phyloP scores from a whole-genome alignment of 148 eudicot species.

The Fallopia convolvulus region DNA sequence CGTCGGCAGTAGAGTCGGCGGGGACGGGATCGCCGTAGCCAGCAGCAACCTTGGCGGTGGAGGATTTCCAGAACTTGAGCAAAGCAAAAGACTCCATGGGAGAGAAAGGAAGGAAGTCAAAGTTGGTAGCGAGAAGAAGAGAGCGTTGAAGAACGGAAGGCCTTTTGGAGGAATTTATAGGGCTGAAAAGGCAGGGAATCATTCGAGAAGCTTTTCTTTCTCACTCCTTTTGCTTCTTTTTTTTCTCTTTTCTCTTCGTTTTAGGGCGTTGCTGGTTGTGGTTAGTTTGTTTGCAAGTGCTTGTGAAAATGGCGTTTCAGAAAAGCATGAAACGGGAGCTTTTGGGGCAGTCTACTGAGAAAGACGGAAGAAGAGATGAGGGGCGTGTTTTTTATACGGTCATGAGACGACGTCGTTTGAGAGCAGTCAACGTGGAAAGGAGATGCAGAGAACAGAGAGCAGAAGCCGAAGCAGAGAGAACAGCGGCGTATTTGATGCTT shows the following conservation, averaged over 20 bases:
- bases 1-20: conserved; percentile 15
- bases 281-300: conserved; percentile 9
- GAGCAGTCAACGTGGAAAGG: neutral
- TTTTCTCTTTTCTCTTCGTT: neutral
- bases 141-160: conserved; percentile 39
- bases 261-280: neutral
- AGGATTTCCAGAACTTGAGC: conserved; percentile 58
- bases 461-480: conserved; percentile 7
- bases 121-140: conserved; percentile 1
- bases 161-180: conserved; percentile 31
- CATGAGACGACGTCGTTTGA: conserved; percentile 2
- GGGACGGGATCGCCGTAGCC: neutral
- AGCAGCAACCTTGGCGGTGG: conserved; percentile 18
- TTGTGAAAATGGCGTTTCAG: conserved; percentile 10
- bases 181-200: conserved; percentile 11
- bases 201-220: neutral
- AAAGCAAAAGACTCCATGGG: conserved; percentile 45
- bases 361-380: neutral
- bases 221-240: neutral
- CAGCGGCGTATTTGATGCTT: conserved; percentile 8
- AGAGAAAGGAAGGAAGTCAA: neutral
- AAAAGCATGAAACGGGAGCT: neutral
- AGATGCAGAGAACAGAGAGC: conserved; percentile 8
- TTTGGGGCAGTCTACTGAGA: neutral
- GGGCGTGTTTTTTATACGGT: neutral